Percentiles rank a stretch among this genome's conserved stretches.
phyloP scores from a whole-genome alignment of 306 rosid species.

The Vigna reflexopilosa region DNA sequence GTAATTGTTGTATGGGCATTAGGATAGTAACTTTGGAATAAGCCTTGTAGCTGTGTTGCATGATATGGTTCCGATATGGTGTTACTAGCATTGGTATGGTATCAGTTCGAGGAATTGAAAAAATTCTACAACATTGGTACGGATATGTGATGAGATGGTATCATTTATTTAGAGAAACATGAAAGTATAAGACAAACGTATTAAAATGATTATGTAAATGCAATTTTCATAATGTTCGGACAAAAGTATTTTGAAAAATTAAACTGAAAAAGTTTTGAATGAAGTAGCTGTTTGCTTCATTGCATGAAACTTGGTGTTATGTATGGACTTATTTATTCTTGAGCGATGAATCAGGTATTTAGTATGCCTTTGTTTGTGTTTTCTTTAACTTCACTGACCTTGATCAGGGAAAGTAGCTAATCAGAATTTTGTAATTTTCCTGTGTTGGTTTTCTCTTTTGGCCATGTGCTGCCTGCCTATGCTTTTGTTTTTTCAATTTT shows the following conservation, averaged over 20 bases:
- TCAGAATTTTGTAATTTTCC: neutral
- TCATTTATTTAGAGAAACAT: neutral
- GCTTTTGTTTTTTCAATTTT: conserved; percentile 12
- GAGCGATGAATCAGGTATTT: neutral
- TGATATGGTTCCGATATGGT: neutral
- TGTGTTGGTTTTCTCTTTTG: conserved; percentile 20
- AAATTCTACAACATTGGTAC: neutral
- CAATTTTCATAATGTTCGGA: neutral
- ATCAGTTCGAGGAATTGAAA: no score
- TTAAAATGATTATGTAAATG: neutral
- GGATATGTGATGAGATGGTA: neutral
- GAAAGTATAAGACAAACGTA: neutral
- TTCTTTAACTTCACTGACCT: conserved; percentile 12
- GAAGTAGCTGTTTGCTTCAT: neutral
- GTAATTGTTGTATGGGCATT: neutral
- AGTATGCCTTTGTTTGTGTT: conserved; percentile 18
- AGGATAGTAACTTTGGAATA: conserved; percentile 18
- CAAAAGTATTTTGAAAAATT: neutral
- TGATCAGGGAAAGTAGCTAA: neutral
- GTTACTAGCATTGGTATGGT: neutral
- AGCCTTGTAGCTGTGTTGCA: neutral
- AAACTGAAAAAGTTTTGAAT: neutral
- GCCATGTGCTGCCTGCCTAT: conserved; percentile 11
- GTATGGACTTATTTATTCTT: neutral
- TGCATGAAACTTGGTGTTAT: neutral